Percentiles rank a stretch among this genome's conserved stretches.
Conservation (phyloP, 2,329 filamentous ascomycete species). For the Raffaelea ambrosiae region DNA sequence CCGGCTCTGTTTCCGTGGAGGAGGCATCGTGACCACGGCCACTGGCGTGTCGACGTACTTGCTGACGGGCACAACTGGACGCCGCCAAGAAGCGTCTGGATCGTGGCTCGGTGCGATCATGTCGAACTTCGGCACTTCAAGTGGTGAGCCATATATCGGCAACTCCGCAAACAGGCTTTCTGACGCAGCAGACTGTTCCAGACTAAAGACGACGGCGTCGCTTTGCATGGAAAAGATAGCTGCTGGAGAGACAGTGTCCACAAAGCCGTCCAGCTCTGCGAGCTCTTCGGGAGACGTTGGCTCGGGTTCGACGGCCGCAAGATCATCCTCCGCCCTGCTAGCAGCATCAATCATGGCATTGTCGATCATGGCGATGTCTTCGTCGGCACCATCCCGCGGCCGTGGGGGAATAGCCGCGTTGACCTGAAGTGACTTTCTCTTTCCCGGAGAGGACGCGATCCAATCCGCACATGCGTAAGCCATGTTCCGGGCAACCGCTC, state of each 20-base stretch:
- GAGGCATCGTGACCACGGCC: slow-evolving; percentile 55
- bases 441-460: slow-evolving; percentile 55
- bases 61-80: slow-evolving; percentile 72
- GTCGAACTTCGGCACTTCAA: slow-evolving; percentile 50
- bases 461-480: slow-evolving; percentile 81
- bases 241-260: slow-evolving; percentile 37
- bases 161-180: slow-evolving; percentile 74
- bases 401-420: slow-evolving; percentile 40
- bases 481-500: slow-evolving; percentile 67
- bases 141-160: slow-evolving; percentile 64
- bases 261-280: slow-evolving; percentile 19
- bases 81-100: slow-evolving; percentile 65
- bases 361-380: slow-evolving; percentile 10
- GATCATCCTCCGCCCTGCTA: slow-evolving; percentile 14
- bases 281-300: slow-evolving; percentile 27
- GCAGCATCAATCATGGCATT: slow-evolving; percentile 14
- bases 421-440: slow-evolving; percentile 61
- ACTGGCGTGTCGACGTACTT: slow-evolving; percentile 81
- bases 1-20: slow-evolving; percentile 69
- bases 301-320: slow-evolving; percentile 30
- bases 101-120: slow-evolving; percentile 49
- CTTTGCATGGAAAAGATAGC: slow-evolving; percentile 74
- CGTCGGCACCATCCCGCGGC: not conserved
- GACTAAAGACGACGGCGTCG: slow-evolving; percentile 71
- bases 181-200: slow-evolving; percentile 64